Conservation (phyloP, 768 basidiomycete species). For the Lactarius tabidus region DNA sequence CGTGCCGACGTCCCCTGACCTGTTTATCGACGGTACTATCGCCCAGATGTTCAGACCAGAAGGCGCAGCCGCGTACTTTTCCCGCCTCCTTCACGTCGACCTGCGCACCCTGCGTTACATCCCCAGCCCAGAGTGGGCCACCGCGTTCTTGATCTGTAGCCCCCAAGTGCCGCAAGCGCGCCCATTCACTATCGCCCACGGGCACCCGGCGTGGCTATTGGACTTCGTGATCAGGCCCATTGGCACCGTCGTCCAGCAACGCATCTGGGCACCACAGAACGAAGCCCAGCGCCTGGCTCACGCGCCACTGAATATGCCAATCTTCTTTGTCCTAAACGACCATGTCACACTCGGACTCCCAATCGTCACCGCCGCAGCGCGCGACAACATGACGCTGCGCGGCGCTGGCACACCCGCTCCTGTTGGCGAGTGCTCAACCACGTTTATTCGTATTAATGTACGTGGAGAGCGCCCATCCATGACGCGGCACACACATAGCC, state of each 20-base stretch:
- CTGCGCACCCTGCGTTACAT: not conserved
- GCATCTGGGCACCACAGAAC: conserved; percentile 7
- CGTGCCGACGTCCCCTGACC: conserved; percentile 5
- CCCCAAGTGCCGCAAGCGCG: not conserved
- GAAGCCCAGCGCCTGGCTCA: not conserved
- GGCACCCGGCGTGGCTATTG: not conserved
- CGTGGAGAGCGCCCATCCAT: too few relatives aligned
- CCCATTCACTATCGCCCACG: not conserved
- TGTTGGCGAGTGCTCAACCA: not conserved
- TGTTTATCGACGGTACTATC: conserved; percentile 7
- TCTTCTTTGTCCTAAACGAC: conserved; percentile 10
- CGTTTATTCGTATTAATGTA: conserved; percentile 13
- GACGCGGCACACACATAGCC: too few relatives aligned
- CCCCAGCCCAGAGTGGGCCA: not conserved
- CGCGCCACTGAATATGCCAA: conserved; percentile 4
- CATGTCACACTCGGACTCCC: not conserved
- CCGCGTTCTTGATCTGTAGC: conserved; percentile 6
- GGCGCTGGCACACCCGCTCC: not conserved
- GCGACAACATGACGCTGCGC: not conserved
- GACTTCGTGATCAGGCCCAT: not conserved
- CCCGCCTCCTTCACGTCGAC: conserved; percentile 1
- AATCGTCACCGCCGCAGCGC: not conserved
- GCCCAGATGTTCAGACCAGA: conserved; percentile 9
- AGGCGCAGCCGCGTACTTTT: not conserved
- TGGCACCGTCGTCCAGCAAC: conserved; percentile 15